Evolutionary conservation across 2,329 filamentous ascomycete genomes (phyloP).

Genomic region (Thermomyces lanuginosus): DNA sequence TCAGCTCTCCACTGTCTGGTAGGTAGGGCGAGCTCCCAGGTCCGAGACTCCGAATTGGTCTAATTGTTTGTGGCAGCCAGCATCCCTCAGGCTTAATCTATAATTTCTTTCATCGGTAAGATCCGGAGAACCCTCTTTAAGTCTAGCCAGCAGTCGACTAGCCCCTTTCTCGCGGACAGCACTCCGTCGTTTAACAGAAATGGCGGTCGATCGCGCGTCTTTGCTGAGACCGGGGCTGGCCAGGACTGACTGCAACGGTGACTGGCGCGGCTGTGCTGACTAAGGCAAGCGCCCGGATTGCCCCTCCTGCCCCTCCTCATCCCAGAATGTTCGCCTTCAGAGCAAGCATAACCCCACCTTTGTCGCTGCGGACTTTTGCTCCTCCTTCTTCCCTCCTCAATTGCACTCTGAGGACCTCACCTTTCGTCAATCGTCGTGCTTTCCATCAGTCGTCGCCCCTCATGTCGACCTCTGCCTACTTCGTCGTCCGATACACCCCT

Average conservation of each 20-base stretch:
- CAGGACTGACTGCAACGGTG: conserved; percentile 17
- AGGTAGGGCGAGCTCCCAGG: no score
- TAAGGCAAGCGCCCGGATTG: conserved; percentile 8
- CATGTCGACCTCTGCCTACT: conserved; percentile 58
- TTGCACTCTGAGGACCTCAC: conserved; percentile 14
- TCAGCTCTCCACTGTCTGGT: no score
- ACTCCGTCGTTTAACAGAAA: no score
- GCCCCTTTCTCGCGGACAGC: no score
- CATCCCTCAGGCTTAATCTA: no score
- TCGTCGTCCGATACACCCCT: conserved; percentile 51
- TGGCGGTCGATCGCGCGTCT: no score
- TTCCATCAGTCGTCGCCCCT: conserved; percentile 51
- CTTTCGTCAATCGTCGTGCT: conserved; percentile 24
- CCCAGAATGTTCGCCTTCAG: conserved; percentile 27
- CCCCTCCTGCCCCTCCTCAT: conserved; percentile 16
- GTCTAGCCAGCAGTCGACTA: no score
- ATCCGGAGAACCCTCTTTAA: no score
- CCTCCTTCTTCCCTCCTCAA: conserved; percentile 19
- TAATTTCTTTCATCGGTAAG: no score
- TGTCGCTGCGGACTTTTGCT: conserved; percentile 20
- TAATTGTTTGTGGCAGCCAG: no score
- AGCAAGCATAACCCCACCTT: conserved; percentile 30
- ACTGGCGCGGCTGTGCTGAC: conserved; percentile 8
- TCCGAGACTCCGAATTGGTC: no score
- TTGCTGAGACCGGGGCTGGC: no score